phyloP scores from a whole-genome alignment of 2,329 filamentous ascomycete genomes.

The Penicillium sp. region DNA sequence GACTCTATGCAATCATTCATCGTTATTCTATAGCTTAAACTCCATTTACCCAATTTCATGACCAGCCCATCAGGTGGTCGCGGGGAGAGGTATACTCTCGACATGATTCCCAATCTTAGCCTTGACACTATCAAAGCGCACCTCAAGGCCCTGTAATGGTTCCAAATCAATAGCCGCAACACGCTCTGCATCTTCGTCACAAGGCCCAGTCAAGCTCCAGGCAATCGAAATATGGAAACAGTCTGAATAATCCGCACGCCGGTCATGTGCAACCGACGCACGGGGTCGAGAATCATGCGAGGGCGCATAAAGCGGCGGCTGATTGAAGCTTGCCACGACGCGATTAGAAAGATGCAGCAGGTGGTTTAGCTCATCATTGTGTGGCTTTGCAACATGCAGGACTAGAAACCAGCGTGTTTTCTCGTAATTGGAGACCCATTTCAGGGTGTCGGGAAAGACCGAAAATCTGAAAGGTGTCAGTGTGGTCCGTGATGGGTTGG shows the following conservation, averaged over 20 bases:
- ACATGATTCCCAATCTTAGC: slow-evolving; percentile 71
- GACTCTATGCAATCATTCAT: background rate
- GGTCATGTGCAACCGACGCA: background rate
- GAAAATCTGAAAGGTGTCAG: slow-evolving; percentile 40
- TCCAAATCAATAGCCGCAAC: slow-evolving; percentile 24
- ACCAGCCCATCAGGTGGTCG: background rate
- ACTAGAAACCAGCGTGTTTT: slow-evolving; percentile 78
- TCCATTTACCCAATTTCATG: background rate
- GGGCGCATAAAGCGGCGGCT: slow-evolving; percentile 64
- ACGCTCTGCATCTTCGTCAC: slow-evolving; percentile 38
- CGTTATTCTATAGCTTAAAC: background rate
- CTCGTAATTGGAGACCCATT: slow-evolving; percentile 65
- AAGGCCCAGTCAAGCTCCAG: slow-evolving; percentile 65
- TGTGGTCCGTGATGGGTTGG: background rate
- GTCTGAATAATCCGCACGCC: slow-evolving; percentile 43
- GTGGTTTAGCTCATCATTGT: slow-evolving; percentile 53
- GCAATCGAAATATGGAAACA: slow-evolving; percentile 87
- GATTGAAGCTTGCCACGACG: slow-evolving; percentile 55
- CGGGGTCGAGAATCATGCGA: background rate
- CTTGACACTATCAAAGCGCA: slow-evolving; percentile 62
- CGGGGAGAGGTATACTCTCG: slow-evolving; percentile 30
- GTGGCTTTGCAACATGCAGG: slow-evolving; percentile 53
- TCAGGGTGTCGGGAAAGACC: slow-evolving; percentile 45
- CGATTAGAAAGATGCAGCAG: slow-evolving; percentile 66
- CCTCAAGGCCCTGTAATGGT: slow-evolving; percentile 40